These are phyloP conservation scores for Kokia cookei DNA, from an alignment of 441 rosid species.

Conservation along the genomic window DNA sequence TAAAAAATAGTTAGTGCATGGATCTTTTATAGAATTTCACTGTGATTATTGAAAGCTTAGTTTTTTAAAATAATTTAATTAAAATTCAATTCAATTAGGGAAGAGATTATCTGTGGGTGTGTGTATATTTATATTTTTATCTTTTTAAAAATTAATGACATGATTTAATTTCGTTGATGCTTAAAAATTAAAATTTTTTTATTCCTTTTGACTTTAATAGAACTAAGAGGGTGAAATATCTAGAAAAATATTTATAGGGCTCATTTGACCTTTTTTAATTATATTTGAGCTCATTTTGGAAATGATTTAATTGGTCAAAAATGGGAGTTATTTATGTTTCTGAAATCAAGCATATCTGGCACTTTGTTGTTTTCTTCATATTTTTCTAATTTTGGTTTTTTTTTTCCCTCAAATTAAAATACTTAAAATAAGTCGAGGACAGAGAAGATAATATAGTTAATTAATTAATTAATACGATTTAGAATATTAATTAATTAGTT, in stretches of 20 bases:
- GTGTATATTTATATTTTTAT: too few species aligned
- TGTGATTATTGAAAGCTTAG: too few species aligned
- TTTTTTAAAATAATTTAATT: too few species aligned
- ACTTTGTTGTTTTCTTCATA: background rate
- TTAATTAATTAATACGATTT: background rate
- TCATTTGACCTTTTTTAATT: background rate
- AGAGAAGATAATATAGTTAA: background rate
- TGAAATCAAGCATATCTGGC: background rate
- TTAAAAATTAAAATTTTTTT: too few species aligned
- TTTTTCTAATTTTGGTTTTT: background rate
- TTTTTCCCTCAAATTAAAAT: background rate
- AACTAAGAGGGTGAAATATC: background rate
- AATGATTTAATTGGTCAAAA: background rate
- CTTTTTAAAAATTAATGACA: too few species aligned
- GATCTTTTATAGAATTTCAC: too few species aligned
- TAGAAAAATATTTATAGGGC: background rate
- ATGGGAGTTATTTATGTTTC: background rate
- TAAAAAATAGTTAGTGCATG: too few species aligned
- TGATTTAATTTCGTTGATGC: too few species aligned
- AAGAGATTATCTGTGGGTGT: too few species aligned
- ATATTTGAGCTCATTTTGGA: background rate
- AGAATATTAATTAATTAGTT: background rate
- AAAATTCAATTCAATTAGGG: too few species aligned
- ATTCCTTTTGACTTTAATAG: too few species aligned
- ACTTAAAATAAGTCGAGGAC: background rate